Conservation (phyloP, 495 filamentous ascomycete species). For the Astrothelium macrocarpum region DNA sequence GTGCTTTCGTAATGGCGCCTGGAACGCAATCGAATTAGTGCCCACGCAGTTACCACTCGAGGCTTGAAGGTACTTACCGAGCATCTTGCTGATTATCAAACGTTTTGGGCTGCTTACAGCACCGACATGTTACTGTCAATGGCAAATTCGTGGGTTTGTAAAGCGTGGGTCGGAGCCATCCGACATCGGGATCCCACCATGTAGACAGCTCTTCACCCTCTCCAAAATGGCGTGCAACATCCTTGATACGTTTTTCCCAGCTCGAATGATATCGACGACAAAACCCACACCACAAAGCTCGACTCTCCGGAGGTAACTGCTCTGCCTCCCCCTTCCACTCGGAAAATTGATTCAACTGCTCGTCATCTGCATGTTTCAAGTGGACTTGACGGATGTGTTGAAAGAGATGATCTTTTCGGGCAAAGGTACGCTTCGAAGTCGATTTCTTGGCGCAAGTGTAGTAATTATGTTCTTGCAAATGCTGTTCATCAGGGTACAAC, state of each 20-base stretch:
- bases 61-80: background rate
- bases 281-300: constrained; percentile 1
- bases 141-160: background rate
- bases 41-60: background rate
- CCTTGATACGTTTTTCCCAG: constrained; percentile 2
- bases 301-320: background rate
- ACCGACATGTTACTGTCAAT: background rate
- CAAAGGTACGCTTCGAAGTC: constrained; percentile 60
- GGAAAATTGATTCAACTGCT: constrained; percentile 3
- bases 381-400: constrained; percentile 56
- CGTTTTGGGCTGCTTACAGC: background rate
- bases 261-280: constrained; percentile 1
- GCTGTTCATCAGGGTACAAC: constrained; percentile 46
- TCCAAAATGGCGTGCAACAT: constrained; percentile 1
- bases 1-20: constrained; percentile 4
- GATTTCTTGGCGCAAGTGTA: constrained; percentile 59
- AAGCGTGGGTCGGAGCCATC: background rate
- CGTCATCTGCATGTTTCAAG: constrained; percentile 1
- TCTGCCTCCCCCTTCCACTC: constrained; percentile 2
- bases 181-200: constrained; percentile 2
- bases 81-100: constrained; percentile 5
- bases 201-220: background rate
- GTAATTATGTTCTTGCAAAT: constrained; percentile 64
- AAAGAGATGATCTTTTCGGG: constrained; percentile 72
- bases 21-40: background rate